phyloP scores from a whole-genome alignment of 2,329 filamentous ascomycete species.

The Alternaria triticina region DNA sequence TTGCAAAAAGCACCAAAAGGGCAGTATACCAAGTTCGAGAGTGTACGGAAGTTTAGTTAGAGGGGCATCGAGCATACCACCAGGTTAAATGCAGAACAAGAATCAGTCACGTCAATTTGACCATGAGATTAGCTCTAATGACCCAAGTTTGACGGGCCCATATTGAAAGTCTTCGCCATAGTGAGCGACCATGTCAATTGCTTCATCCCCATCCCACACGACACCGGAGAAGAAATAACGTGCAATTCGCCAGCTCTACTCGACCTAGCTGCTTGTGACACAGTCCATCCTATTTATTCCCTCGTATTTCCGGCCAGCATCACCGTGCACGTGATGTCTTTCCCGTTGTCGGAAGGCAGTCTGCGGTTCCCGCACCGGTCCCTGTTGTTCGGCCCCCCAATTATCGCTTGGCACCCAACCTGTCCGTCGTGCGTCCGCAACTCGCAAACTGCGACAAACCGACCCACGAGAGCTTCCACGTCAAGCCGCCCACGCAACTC shows the following conservation, averaged over 20 bases:
- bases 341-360: conserved; percentile 10
- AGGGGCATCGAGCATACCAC: conserved; percentile 13
- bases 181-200: background rate
- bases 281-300: background rate
- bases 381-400: conserved; percentile 13
- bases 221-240: background rate
- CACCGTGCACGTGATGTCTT: conserved; percentile 14
- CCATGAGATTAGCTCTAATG: background rate
- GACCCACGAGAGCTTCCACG: conserved; percentile 4
- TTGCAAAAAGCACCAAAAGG: background rate
- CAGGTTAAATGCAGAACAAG: conserved; percentile 7
- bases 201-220: background rate
- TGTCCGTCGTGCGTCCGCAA: conserved; percentile 9
- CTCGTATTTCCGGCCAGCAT: background rate
- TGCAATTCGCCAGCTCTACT: background rate
- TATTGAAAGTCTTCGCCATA: background rate
- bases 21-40: conserved; percentile 6
- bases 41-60: conserved; percentile 5
- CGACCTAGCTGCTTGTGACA: background rate
- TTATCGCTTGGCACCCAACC: conserved; percentile 14
- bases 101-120: conserved; percentile 2
- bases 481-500: conserved; percentile 4
- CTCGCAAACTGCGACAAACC: conserved; percentile 7
- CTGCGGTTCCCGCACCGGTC: conserved; percentile 3
- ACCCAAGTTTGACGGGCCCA: background rate